Evolutionary conservation across 331 rosid genomes (phyloP).

Genomic region (Quercus phellos): DNA sequence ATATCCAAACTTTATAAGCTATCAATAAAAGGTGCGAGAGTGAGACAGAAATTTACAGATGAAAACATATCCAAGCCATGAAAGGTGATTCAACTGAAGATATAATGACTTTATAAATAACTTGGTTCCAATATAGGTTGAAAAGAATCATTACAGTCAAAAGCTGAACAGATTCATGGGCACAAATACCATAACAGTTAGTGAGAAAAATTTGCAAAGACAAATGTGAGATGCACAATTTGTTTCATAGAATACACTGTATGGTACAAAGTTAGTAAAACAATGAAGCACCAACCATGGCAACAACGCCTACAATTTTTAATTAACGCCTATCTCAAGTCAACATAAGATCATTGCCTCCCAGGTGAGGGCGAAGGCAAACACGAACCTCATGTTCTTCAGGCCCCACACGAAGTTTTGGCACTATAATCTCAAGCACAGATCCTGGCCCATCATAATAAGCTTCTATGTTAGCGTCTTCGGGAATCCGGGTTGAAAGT

Average conservation of each 20-base stretch:
- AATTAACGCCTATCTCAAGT: conserved; percentile 41
- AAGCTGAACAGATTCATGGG: conserved; percentile 17
- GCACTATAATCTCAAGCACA: conserved; percentile 91
- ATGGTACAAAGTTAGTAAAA: conserved; percentile 60
- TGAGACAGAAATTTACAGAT: not conserved
- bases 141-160: conserved; percentile 20
- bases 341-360: conserved; percentile 85
- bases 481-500: conserved; percentile 81
- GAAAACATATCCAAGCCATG: not conserved
- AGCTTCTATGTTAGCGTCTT: conserved; percentile 88
- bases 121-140: not conserved
- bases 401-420: conserved; percentile 68
- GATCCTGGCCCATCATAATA: conserved; percentile 91
- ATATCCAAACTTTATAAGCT: not conserved
- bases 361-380: conserved; percentile 92
- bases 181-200: conserved; percentile 23
- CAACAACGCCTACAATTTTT: conserved; percentile 34
- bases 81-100: not conserved
- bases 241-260: conserved; percentile 31
- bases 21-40: not conserved
- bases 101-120: conserved; percentile 2
- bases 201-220: conserved; percentile 42
- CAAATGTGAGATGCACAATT: conserved; percentile 32
- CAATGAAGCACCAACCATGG: conserved; percentile 40
- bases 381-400: conserved; percentile 97